Base-by-base conservation (phyloP, 139 green algal species). In the Raphidocelis subcapitata region DNA sequence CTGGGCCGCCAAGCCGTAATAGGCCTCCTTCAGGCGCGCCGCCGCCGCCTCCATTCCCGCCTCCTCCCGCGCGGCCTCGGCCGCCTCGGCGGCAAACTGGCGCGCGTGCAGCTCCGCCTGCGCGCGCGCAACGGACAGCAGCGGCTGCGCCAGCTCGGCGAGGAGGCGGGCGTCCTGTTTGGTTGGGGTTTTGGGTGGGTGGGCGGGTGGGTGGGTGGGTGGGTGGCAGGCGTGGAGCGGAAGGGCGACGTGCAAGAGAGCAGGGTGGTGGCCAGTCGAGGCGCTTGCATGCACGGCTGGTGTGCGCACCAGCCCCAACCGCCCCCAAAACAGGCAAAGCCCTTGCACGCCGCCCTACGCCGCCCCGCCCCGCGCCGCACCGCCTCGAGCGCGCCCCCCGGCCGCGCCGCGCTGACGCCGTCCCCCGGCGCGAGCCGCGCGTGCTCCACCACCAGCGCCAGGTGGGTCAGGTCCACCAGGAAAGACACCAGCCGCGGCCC, bases 341-440 rank as follows among this genome's bases (percentile, higher is more conserved):
- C n/a, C n/a, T n/a, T n/a, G n/a, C n/a, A n/a, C n/a, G n/a, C n/a
- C n/a, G n/a, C n/a, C n/a, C n/a, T n/a, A n/a, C n/a, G n/a, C n/a
- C n/a, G n/a, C n/a, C n/a, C n/a, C n/a, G n/a, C n/a, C n/a, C n/a
- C n/a, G n/a, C n/a, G n/a, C n/a, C n/a, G n/a, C n/a, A n/a, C n/a
- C n/a, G n/a, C n/a, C n/a, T n/a, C n/a, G n/a, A n/a, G n/a, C n/a
- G n/a, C n/a, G n/a, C n/a, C n/a, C n/a, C n/a, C n/a, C n/a, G n/a
- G n/a, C n/a, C n/a, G n/a, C n/a, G n/a, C n/a, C n/a, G n/a, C n/a
- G n/a, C n/a, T n/a, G n/a, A n/a, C 63, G 47, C n/a, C 33, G 24
- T 78, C 72, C 5, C 47, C 32, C 24, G 72, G 62, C 16, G 49
- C 72, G 51, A 78, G 46, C 8, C 36, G 63, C 35, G 62, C 72